These are phyloP conservation scores for Mucor indicus DNA, from an alignment of 371 early-diverging fungal species.

Conservation along the genomic window DNA sequence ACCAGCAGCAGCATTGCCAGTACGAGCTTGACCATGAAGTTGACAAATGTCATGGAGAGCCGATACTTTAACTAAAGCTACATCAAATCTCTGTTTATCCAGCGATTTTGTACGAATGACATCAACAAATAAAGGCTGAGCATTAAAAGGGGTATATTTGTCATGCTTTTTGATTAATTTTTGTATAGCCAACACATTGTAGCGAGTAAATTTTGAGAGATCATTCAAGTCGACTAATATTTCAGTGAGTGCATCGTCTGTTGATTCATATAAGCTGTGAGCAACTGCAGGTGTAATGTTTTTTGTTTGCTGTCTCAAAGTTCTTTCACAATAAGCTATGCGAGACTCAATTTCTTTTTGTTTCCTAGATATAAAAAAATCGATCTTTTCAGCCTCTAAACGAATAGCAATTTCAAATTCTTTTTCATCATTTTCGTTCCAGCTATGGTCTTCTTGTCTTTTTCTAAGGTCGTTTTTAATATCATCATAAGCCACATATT, in stretches of 20 bases:
- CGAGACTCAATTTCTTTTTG: slow-evolving; percentile 14
- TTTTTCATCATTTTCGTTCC: slow-evolving; percentile 61
- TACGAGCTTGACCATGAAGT: slow-evolving; percentile 57
- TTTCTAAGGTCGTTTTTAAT: slow-evolving; percentile 18
- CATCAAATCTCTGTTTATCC: slow-evolving; percentile 57
- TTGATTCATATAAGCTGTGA: slow-evolving; percentile 44
- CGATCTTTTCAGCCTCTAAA: slow-evolving; percentile 9
- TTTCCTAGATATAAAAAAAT: slow-evolving; percentile 15
- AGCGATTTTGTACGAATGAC: slow-evolving; percentile 8
- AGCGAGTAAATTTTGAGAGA: slow-evolving; percentile 81
- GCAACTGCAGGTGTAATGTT: slow-evolving; percentile 8
- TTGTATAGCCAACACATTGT: slow-evolving; percentile 92
- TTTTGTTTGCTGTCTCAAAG: slow-evolving; percentile 8
- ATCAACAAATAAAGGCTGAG: slow-evolving; percentile 5
- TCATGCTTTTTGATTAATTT: slow-evolving; percentile 95
- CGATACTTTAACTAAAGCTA: slow-evolving; percentile 79
- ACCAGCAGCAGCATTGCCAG: slow-evolving; percentile 39
- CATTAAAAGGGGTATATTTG: slow-evolving; percentile 26
- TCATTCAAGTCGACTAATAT: slow-evolving; percentile 80
- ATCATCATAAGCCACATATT: slow-evolving; percentile 19
- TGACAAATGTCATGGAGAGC: slow-evolving; percentile 81
- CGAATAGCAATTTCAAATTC: slow-evolving; percentile 51
- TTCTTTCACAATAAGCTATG: slow-evolving; percentile 18
- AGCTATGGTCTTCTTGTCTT: slow-evolving; percentile 25
- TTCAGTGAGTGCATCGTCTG: slow-evolving; percentile 70